Evolutionary conservation across 169 alveolate species (phyloP).

Genomic region (Eimeria necatrix): DNA sequence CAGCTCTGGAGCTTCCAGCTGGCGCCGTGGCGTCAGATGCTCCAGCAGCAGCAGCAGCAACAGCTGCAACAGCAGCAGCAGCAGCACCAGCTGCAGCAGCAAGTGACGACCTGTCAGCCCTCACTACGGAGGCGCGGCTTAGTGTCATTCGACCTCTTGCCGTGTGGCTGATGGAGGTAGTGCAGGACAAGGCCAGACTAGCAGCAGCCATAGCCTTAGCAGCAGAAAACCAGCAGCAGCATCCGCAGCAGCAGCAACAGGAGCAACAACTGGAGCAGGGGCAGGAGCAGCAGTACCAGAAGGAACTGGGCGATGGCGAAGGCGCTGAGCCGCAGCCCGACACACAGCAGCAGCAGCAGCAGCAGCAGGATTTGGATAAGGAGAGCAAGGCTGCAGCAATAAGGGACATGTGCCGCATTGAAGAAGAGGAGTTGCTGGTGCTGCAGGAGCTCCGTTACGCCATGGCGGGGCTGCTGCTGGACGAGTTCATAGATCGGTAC

Average conservation of each 20-base stretch:
- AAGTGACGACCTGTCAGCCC: not conserved
- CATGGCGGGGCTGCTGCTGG: slow-evolving; percentile 47
- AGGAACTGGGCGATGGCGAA: not conserved
- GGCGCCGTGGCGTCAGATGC: not conserved
- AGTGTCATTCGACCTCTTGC: not conserved
- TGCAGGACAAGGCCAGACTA: slow-evolving; percentile 28
- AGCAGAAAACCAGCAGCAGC: slow-evolving; percentile 50
- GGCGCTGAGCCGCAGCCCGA: not conserved
- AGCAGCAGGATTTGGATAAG: not conserved
- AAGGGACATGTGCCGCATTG: not conserved
- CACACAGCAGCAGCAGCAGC: not conserved
- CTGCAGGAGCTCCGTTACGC: slow-evolving; percentile 77
- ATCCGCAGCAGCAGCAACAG: slow-evolving; percentile 1
- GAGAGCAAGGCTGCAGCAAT: slow-evolving; percentile 27
- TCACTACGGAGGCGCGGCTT: slow-evolving; percentile 6
- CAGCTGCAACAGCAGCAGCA: not conserved
- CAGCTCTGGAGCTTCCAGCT: not conserved
- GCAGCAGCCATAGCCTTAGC: slow-evolving; percentile 42
- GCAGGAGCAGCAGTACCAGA: not conserved
- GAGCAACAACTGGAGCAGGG: slow-evolving; percentile 32
- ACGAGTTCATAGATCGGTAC: slow-evolving; percentile 54
- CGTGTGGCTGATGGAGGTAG: not conserved
- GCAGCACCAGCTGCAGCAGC: slow-evolving; percentile 52
- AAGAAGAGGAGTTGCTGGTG: slow-evolving; percentile 63
- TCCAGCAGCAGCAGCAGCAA: not conserved